Conservation (phyloP, 352 stramenopile genomes). For the Pythium utonaiense region DNA sequence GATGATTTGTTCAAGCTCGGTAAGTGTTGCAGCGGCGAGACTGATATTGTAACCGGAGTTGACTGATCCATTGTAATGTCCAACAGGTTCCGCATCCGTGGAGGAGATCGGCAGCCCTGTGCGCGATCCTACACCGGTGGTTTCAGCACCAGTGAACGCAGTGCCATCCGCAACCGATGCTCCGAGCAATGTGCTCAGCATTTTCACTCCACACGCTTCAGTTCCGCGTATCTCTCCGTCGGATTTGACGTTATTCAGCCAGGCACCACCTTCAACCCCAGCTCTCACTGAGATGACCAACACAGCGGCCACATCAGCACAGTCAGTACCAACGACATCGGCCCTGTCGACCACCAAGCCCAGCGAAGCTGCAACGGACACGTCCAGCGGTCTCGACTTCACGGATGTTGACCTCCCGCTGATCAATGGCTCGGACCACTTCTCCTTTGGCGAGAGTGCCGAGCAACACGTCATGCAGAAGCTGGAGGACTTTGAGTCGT, state of each 20-base stretch:
- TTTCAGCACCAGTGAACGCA: conserved; percentile 27
- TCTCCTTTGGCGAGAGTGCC: conserved; percentile 63
- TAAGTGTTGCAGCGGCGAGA: too few relatives aligned
- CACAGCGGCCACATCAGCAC: conserved; percentile 8
- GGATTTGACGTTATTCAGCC: conserved; percentile 3
- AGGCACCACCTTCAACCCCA: background rate
- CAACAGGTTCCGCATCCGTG: conserved; percentile 39
- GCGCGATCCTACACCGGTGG: conserved; percentile 27
- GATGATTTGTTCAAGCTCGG: conserved; percentile 34
- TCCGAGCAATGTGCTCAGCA: conserved; percentile 68
- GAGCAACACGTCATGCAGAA: conserved; percentile 87
- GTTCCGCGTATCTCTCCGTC: conserved; percentile 11
- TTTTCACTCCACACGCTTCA: conserved; percentile 49
- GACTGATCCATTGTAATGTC: background rate
- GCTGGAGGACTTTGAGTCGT: conserved; percentile 85
- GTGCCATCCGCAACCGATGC: conserved; percentile 7
- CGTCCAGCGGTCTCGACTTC: conserved; percentile 37
- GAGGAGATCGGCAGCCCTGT: conserved; percentile 45
- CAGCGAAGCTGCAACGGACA: background rate
- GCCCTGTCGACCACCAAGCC: conserved; percentile 2
- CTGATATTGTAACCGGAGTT: too few relatives aligned
- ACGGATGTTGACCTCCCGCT: conserved; percentile 74
- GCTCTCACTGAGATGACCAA: conserved; percentile 25
- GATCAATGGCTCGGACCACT: conserved; percentile 64
- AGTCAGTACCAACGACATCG: conserved; percentile 4